Percentiles rank a stretch among this genome's conserved stretches.
These are phyloP conservation scores for Zostera marina DNA, from an alignment of 116 monocot genomes.

Conservation along the genomic window DNA sequence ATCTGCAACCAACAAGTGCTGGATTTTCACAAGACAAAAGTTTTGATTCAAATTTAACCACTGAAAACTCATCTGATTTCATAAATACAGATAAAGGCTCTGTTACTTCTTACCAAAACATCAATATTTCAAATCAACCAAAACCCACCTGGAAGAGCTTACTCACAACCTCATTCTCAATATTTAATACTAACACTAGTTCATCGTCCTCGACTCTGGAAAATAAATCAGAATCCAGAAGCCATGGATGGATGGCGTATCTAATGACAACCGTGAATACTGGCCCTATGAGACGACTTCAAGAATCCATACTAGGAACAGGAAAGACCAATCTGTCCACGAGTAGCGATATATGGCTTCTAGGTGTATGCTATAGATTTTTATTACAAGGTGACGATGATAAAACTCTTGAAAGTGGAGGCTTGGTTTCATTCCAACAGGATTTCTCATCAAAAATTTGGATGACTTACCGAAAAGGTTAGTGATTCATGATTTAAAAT, in stretches of 20 bases:
- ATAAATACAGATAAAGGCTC: conserved; percentile 9
- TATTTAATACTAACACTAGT: conserved; percentile 29
- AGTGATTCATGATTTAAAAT: too few species aligned
- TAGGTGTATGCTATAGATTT: conserved; percentile 61
- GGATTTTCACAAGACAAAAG: conserved; percentile 57
- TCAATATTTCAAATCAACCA: conserved; percentile 14
- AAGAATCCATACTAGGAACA: conserved; percentile 62
- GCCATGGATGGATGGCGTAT: conserved; percentile 54
- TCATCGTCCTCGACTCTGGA: conserved; percentile 18
- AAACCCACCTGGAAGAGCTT: conserved; percentile 43
- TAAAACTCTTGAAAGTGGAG: conserved; percentile 19
- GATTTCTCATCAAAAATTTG: conserved; percentile 97
- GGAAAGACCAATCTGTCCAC: conserved; percentile 40
- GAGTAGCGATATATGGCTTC: conserved; percentile 79
- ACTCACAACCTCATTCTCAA: conserved; percentile 43
- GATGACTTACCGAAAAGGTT: conserved; percentile 95
- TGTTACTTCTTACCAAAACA: conserved; percentile 19
- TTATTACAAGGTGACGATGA: conserved; percentile 24
- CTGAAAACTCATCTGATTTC: conserved; percentile 23
- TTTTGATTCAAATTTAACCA: conserved; percentile 20
- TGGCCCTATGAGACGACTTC: conserved; percentile 68
- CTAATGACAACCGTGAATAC: conserved; percentile 45
- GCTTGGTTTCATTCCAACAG: conserved; percentile 29
- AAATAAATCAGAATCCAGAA: conserved; percentile 31
- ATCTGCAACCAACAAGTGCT: conserved; percentile 66